Conservation (phyloP, 768 basidiomycete species). For the Suillus americanus region DNA sequence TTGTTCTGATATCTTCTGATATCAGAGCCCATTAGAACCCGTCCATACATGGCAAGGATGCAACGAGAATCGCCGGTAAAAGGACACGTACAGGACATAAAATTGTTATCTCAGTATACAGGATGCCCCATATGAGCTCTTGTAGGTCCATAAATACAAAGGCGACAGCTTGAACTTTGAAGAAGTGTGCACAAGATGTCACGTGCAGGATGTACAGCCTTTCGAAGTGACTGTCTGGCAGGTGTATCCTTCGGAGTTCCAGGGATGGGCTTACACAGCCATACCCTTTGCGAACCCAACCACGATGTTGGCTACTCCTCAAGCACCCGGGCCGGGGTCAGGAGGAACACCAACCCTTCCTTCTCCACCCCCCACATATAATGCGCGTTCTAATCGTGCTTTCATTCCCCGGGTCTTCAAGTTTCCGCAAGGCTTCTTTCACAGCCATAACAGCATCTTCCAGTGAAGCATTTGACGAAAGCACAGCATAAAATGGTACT, state of each 20-base stretch:
- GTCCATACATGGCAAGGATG: not conserved
- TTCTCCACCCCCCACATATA: constrained; percentile 35
- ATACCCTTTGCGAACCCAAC: constrained; percentile 36
- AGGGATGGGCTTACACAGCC: not conserved
- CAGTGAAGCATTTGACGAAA: not conserved
- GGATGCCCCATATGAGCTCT: not conserved
- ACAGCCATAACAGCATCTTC: constrained; percentile 31
- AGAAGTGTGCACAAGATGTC: not conserved
- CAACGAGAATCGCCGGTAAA: not conserved
- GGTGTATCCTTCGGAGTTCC: not conserved
- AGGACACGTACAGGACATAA: not conserved
- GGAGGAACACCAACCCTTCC: constrained; percentile 34
- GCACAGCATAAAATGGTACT: constrained; percentile 41
- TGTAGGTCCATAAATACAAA: not conserved
- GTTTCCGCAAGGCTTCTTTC: constrained; percentile 41
- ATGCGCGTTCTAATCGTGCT: constrained; percentile 49
- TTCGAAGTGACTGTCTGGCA: no score
- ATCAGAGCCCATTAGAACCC: not conserved
- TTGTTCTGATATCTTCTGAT: not conserved
- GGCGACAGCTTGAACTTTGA: not conserved
- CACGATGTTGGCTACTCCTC: constrained; percentile 45
- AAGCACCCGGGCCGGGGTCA: constrained; percentile 61
- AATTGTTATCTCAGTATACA: not conserved
- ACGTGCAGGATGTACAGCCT: not conserved
- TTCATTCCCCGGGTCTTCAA: constrained; percentile 44